Conservation (phyloP, 1,284 basidiomycete genomes). For the Cryptococcus wingfieldii region DNA sequence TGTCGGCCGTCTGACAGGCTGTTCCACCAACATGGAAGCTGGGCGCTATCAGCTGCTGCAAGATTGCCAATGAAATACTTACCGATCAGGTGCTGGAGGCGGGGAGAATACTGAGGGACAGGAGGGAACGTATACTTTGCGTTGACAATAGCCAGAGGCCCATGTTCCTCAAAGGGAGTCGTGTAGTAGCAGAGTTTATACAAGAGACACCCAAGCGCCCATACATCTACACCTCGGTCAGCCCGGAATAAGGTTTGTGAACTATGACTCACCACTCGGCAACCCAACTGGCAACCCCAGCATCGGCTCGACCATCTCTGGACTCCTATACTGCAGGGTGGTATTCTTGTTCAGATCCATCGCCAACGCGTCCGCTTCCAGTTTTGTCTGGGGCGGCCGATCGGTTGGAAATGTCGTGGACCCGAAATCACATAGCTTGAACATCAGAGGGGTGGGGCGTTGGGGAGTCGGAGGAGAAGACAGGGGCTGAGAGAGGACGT, state of each 20-base stretch:
- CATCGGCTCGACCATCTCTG: constrained; percentile 87
- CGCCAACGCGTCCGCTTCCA: constrained; percentile 81
- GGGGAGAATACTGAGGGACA: constrained; percentile 84
- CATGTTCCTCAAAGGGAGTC: constrained; percentile 96
- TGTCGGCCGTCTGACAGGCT: constrained; percentile 72
- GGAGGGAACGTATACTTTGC: constrained; percentile 92
- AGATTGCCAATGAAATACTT: constrained; percentile 31
- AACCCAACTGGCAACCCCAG: constrained; percentile 45
- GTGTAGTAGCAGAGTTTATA: constrained; percentile 96
- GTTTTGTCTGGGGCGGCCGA: constrained; percentile 65
- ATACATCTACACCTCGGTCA: constrained; percentile 55
- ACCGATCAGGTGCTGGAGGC: constrained; percentile 86
- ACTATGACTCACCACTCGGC: constrained; percentile 51
- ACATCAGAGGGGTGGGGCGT: constrained; percentile 56
- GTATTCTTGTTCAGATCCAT: constrained; percentile 91
- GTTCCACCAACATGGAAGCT: constrained; percentile 85
- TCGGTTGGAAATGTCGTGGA: constrained; percentile 73
- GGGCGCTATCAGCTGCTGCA: neutral
- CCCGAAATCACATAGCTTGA: constrained; percentile 98
- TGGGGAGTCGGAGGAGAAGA: constrained; percentile 52
- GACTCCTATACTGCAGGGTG: constrained; percentile 91
- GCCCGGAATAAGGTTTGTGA: neutral
- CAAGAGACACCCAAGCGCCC: constrained; percentile 70
- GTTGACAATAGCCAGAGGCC: constrained; percentile 91
- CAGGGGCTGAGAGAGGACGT: constrained; percentile 64